phyloP scores from a whole-genome alignment of 2,329 filamentous ascomycete genomes.

The Diaporthe ampelina region DNA sequence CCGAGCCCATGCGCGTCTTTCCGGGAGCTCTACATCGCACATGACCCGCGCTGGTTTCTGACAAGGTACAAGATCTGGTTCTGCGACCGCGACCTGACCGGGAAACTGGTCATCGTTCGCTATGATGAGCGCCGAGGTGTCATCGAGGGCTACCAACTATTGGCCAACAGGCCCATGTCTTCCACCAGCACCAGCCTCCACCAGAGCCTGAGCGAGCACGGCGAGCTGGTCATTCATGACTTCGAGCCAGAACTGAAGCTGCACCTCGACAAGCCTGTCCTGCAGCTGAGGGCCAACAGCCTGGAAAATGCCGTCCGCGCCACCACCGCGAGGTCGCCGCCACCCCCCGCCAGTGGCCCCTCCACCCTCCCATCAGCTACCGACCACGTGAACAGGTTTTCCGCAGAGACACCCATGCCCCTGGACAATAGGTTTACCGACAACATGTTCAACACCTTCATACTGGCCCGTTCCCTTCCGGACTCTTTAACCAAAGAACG shows the following conservation, averaged over 20 bases:
- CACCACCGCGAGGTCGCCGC: constrained; percentile 35
- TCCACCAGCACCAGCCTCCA: constrained; percentile 56
- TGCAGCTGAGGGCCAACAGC: constrained; percentile 64
- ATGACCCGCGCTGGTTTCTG: constrained; percentile 89
- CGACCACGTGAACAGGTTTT: constrained; percentile 55
- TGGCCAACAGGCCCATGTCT: constrained; percentile 68
- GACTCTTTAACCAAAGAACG: constrained; percentile 52
- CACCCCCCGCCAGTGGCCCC: not conserved
- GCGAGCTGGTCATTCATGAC: constrained; percentile 75
- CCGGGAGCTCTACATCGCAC: constrained; percentile 78
- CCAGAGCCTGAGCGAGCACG: constrained; percentile 69
- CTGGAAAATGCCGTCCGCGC: constrained; percentile 44
- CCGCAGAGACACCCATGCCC: constrained; percentile 66
- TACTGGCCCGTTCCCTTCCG: constrained; percentile 70
- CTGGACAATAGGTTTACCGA: constrained; percentile 59
- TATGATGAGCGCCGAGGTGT: constrained; percentile 80
- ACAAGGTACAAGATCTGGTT: constrained; percentile 88
- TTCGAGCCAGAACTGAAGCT: constrained; percentile 80
- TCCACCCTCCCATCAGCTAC: not conserved
- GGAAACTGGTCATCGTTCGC: constrained; percentile 81
- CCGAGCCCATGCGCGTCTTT: constrained; percentile 74
- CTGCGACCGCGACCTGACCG: constrained; percentile 78
- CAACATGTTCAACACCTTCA: constrained; percentile 75
- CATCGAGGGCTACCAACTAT: constrained; percentile 84
- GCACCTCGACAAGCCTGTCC: constrained; percentile 79